Percentiles rank a stretch among this genome's conserved stretches.
These are phyloP conservation scores for Sugiyamaella mastotermitis DNA, from an alignment of 805 yeast species.

Conservation along the genomic window DNA sequence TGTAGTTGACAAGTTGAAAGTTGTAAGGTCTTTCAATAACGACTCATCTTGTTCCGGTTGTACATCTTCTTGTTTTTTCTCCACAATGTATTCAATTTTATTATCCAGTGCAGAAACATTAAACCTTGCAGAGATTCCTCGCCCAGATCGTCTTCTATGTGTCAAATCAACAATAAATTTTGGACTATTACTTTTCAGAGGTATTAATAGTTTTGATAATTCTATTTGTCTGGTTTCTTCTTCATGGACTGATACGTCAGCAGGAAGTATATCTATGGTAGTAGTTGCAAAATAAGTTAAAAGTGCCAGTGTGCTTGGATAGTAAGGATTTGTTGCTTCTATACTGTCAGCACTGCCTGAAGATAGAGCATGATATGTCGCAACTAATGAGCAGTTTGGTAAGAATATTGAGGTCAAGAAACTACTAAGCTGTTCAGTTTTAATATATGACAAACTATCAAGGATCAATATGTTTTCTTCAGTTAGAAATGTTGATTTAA, in stretches of 20 bases:
- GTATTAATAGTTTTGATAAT: slow-evolving; percentile 40
- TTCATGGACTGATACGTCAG: slow-evolving; percentile 29
- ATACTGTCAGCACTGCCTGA: neutral
- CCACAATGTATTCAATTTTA: slow-evolving; percentile 37
- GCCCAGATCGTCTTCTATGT: slow-evolving; percentile 79
- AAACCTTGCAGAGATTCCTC: slow-evolving; percentile 56
- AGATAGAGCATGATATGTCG: slow-evolving; percentile 42
- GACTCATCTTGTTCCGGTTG: slow-evolving; percentile 39
- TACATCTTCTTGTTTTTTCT: slow-evolving; percentile 23
- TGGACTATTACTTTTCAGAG: slow-evolving; percentile 45
- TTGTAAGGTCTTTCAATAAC: slow-evolving; percentile 67
- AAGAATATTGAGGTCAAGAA: slow-evolving; percentile 47
- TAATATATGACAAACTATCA: slow-evolving; percentile 63
- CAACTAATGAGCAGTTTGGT: slow-evolving; percentile 41
- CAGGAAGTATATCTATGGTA: slow-evolving; percentile 56
- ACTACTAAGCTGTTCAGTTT: slow-evolving; percentile 39
- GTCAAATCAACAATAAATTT: slow-evolving; percentile 46
- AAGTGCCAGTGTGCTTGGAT: slow-evolving; percentile 49
- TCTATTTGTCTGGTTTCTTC: slow-evolving; percentile 44
- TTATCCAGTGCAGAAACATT: slow-evolving; percentile 40
- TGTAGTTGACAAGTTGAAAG: slow-evolving; percentile 77
- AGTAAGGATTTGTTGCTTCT: slow-evolving; percentile 30
- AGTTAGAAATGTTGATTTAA: slow-evolving; percentile 1
- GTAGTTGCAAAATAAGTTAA: slow-evolving; percentile 70
- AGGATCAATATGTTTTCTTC: slow-evolving; percentile 45